Conservation (phyloP, 2,329 filamentous ascomycete species). For the Phaeophleospora eucalypticola region DNA sequence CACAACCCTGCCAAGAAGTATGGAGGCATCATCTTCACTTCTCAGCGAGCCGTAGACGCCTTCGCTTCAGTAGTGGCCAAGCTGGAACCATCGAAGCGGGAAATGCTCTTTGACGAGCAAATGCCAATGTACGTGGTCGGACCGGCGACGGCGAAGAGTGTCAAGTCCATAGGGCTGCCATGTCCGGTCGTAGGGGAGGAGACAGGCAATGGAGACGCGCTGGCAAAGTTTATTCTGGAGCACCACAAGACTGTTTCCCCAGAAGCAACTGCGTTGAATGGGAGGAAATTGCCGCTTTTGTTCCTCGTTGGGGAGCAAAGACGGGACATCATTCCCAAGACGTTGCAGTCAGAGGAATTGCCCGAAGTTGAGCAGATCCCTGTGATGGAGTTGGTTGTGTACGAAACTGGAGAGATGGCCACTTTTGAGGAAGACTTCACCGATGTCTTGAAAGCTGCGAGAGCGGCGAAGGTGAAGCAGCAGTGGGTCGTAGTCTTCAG, state of each 20-base stretch:
- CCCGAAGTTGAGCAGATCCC: slow-evolving; percentile 51
- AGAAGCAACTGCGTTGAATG: slow-evolving; percentile 28
- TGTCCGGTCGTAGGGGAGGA: slow-evolving; percentile 70
- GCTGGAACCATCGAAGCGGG: slow-evolving; percentile 34
- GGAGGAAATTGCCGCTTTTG: slow-evolving; percentile 59
- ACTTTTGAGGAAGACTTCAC: slow-evolving; percentile 69
- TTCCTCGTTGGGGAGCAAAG: slow-evolving; percentile 90
- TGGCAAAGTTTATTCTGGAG: slow-evolving; percentile 72
- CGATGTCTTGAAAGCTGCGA: slow-evolving; percentile 40
- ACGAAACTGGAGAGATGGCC: slow-evolving; percentile 78
- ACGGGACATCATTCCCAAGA: slow-evolving; percentile 83
- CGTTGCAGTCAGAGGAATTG: slow-evolving; percentile 59
- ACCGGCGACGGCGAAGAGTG: slow-evolving; percentile 71
- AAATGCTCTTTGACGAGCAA: slow-evolving; percentile 41
- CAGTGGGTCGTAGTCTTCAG: slow-evolving; percentile 75
- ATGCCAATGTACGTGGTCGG: slow-evolving; percentile 74
- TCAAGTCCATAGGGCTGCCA: slow-evolving; percentile 51
- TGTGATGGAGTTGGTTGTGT: slow-evolving; percentile 78
- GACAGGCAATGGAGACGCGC: slow-evolving; percentile 76
- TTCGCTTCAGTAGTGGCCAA: slow-evolving; percentile 62
- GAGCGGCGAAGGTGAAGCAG: slow-evolving; percentile 28
- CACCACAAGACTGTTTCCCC: slow-evolving; percentile 59
- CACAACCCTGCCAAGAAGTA: slow-evolving; percentile 47
- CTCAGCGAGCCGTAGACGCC: slow-evolving; percentile 76
- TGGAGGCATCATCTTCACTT: slow-evolving; percentile 79